A percentile compares a stretch with the other conserved stretches of the same genome.
Evolutionary conservation across 306 rosid species (phyloP).

Genomic region (Dalbergia cultrata): DNA sequence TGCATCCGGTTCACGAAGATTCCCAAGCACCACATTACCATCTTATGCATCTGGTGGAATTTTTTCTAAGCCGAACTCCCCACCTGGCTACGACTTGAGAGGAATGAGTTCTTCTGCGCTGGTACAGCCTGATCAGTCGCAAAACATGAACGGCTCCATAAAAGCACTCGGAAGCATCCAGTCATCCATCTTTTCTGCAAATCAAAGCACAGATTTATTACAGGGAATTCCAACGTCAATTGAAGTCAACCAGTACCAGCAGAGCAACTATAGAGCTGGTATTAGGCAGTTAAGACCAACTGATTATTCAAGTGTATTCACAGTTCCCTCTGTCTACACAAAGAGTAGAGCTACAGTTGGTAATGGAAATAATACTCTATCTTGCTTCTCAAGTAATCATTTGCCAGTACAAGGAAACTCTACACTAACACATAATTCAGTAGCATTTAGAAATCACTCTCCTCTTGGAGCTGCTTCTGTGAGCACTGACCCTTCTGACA

Average conservation of each 20-base stretch:
- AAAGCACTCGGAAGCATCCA: slow-evolving; percentile 54
- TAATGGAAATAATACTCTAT: slow-evolving; percentile 38
- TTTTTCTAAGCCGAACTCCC: slow-evolving; percentile 59
- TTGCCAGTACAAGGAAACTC: slow-evolving; percentile 56
- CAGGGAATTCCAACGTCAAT: slow-evolving; percentile 54
- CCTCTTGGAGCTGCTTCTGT: slow-evolving; percentile 42
- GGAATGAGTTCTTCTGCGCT: slow-evolving; percentile 64
- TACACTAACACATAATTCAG: slow-evolving; percentile 45
- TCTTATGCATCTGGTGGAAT: slow-evolving; percentile 63
- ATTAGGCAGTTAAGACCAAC: slow-evolving; percentile 51
- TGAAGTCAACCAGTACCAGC: slow-evolving; percentile 59
- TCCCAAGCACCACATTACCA: slow-evolving; percentile 55
- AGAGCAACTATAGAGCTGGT: slow-evolving; percentile 44
- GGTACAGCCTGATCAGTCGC: slow-evolving; percentile 51
- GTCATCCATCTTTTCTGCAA: slow-evolving; percentile 48
- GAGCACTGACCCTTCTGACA: slow-evolving; percentile 55
- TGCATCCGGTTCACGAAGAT: slow-evolving; percentile 57
- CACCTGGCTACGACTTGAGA: slow-evolving; percentile 55
- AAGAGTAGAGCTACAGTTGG: slow-evolving; percentile 40
- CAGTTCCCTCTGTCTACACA: slow-evolving; percentile 47
- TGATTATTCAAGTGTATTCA: slow-evolving; percentile 49
- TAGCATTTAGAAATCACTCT: slow-evolving; percentile 55
- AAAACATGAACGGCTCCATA: slow-evolving; percentile 49
- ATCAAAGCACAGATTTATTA: slow-evolving; percentile 56
- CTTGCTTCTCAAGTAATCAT: slow-evolving; percentile 46